A percentile compares a stretch with the other conserved stretches of the same genome.
Evolutionary conservation across 2,329 filamentous ascomycete genomes (phyloP).

Genomic region (Sporothrix curviconia): DNA sequence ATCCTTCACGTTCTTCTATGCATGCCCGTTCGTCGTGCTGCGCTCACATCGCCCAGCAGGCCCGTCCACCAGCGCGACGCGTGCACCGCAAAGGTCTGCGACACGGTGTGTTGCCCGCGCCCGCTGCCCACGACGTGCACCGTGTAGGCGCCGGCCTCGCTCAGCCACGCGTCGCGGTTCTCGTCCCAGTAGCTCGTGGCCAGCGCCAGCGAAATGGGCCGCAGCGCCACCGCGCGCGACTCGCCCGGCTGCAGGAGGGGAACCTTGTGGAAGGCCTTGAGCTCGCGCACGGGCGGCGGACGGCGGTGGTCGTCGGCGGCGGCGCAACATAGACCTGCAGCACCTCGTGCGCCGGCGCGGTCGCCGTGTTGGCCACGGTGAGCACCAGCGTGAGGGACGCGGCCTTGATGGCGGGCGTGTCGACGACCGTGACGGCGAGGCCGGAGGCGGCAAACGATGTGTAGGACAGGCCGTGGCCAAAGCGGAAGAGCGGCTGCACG

Average conservation of each 20-base stretch:
- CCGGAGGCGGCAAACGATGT: slow-evolving; percentile 53
- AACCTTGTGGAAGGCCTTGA: slow-evolving; percentile 57
- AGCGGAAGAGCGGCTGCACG: slow-evolving; percentile 62
- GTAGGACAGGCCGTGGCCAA: slow-evolving; percentile 75
- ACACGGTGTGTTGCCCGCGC: slow-evolving; percentile 1
- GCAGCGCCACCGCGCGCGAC: neutral
- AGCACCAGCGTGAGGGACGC: slow-evolving; percentile 25
- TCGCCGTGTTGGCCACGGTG: slow-evolving; percentile 41
- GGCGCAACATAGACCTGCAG: slow-evolving; percentile 45
- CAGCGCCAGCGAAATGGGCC: slow-evolving; percentile 5
- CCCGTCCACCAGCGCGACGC: slow-evolving; percentile 14
- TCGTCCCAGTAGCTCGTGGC: slow-evolving; percentile 18
- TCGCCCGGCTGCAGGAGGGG: slow-evolving; percentile 5
- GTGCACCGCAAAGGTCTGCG: neutral
- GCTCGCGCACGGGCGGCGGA: slow-evolving; percentile 44
- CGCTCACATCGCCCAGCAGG: neutral
- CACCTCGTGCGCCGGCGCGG: slow-evolving; percentile 45
- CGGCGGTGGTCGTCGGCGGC: neutral
- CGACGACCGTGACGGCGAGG: neutral
- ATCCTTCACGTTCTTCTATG: too few relatives aligned
- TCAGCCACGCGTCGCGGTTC: slow-evolving; percentile 10
- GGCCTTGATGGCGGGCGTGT: slow-evolving; percentile 34
- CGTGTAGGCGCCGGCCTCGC: slow-evolving; percentile 14
- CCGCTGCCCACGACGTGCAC: slow-evolving; percentile 10
- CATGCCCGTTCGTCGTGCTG: neutral